Evolutionary conservation across 1,139 yeast genomes (phyloP), one percentile per base, ranked within the genome.

Genomic region (Hyphopichia pseudoburtonii): DNA sequence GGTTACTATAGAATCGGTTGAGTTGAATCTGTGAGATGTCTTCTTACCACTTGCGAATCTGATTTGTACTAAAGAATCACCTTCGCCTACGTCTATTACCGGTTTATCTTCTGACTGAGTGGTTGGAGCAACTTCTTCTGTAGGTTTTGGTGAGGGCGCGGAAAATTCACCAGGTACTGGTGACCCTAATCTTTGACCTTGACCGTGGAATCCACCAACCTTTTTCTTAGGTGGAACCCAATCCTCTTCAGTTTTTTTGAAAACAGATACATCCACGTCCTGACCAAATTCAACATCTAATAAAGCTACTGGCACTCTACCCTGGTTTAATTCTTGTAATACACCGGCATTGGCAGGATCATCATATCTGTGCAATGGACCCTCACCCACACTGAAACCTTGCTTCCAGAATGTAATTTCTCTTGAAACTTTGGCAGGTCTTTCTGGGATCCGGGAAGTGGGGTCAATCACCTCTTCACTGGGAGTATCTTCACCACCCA

Each of bases 311-410:
- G 99, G 99, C 0, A 96, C 99, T 45, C 95, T 76, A 4, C 98
- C 98, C 41, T 82, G 78, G 53, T 87, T 86, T 60, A 92, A 75
- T 48, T 90, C 95, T 47, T 80, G 76, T 49, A 94, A 69, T 45
- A 86, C 84, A 34, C 73, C 76, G 35, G 82, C 80, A 56, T 92
- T 92, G 17, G 76, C 80, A 6, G 96, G 96, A 58, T 92, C 97
- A 52, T 92, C 97, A 56, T 89, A 92, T 41, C 95, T 72, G 60
- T 78, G 83, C 42, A 92, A 71, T 16, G 80, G 80, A 2, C 97
- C 97, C 36, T 89, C 95, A 16, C 92, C 97, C 22, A 92, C 90
- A 39, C 89, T 87, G 63, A 94, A 92, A 2, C 98, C 98, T 56
- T 92, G 94, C 50, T 82, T 82, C 98, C 98, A 92, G 59, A 92